Evolutionary conservation across 2,329 filamentous ascomycete species (phyloP).

Genomic region (Moelleriella libera): DNA sequence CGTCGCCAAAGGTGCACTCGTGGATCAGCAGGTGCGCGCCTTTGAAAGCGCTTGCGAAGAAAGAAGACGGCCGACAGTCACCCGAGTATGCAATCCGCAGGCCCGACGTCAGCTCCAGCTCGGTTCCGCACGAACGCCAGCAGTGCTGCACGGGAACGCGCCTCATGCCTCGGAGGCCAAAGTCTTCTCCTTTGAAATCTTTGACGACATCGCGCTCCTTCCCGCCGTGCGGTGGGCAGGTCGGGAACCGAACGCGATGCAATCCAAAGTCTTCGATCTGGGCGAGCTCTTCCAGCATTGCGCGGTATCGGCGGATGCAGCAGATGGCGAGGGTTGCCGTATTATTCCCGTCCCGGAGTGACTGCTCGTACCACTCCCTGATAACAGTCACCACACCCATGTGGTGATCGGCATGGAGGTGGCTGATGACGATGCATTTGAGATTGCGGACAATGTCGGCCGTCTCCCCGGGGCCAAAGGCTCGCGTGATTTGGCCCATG

Average conservation of each 20-base stretch:
- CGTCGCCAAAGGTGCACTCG: slow-evolving; percentile 92
- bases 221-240: slow-evolving; percentile 9
- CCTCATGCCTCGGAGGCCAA: slow-evolving; percentile 53
- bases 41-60: slow-evolving; percentile 57
- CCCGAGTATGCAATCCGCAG: slow-evolving; percentile 90
- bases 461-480: slow-evolving; percentile 52
- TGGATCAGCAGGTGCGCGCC: slow-evolving; percentile 78
- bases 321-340: slow-evolving; percentile 45
- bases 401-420: slow-evolving; percentile 93
- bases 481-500: slow-evolving; percentile 68
- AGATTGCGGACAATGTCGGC: slow-evolving; percentile 63
- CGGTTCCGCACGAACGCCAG: slow-evolving; percentile 59
- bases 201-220: slow-evolving; percentile 17
- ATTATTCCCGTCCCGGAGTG: slow-evolving; percentile 16
- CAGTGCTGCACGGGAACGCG: slow-evolving; percentile 66
- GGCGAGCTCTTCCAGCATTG: slow-evolving; percentile 68
- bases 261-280: slow-evolving; percentile 66
- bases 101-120: slow-evolving; percentile 62
- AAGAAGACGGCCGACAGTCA: slow-evolving; percentile 67
- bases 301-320: slow-evolving; percentile 56
- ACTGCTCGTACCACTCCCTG: slow-evolving; percentile 59
- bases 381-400: slow-evolving; percentile 74
- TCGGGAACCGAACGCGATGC: slow-evolving; percentile 28
- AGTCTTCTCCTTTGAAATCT: slow-evolving; percentile 27
- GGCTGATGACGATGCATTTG: slow-evolving; percentile 80